These are phyloP conservation scores for Cordyceps cicadae DNA, from an alignment of 2,329 filamentous ascomycete species.

Conservation along the genomic window DNA sequence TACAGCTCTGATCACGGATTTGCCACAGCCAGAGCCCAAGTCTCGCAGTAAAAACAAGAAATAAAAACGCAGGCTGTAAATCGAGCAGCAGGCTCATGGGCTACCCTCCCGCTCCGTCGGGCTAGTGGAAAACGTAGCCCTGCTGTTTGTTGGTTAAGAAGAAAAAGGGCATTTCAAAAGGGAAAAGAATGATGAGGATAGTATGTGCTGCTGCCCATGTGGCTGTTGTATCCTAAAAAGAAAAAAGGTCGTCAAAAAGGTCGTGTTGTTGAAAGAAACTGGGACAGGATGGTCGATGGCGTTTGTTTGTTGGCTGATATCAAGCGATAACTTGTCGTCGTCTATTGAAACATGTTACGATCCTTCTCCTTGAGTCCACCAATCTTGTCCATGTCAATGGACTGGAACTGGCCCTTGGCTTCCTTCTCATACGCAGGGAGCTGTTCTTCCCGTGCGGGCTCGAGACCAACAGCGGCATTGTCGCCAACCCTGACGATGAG, in stretches of 20 bases:
- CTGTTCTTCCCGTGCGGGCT: constrained; percentile 72
- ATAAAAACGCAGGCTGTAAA: background rate
- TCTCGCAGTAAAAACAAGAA: background rate
- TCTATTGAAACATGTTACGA: constrained; percentile 30
- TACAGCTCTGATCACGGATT: constrained; percentile 21
- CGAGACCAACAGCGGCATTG: constrained; percentile 73
- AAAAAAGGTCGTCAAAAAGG: constrained; percentile 12
- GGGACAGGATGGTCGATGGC: background rate
- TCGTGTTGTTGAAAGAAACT: constrained; percentile 9
- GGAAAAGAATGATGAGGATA: constrained; percentile 11
- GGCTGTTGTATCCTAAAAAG: constrained; percentile 13
- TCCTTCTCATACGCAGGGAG: constrained; percentile 86
- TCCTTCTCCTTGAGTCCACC: constrained; percentile 92
- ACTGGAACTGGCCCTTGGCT: constrained; percentile 73
- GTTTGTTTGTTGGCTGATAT: background rate
- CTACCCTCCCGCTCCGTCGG: background rate
- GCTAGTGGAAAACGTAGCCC: background rate
- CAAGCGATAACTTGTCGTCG: background rate
- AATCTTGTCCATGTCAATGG: constrained; percentile 88
- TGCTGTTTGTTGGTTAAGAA: background rate
- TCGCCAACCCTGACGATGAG: constrained; percentile 90
- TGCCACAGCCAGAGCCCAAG: constrained; percentile 4
- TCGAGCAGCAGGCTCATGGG: background rate
- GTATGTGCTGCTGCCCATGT: background rate
- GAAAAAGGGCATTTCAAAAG: constrained; percentile 6